Base-by-base conservation (phyloP, 179 eudicot species). In the Camellia oleifera region DNA sequence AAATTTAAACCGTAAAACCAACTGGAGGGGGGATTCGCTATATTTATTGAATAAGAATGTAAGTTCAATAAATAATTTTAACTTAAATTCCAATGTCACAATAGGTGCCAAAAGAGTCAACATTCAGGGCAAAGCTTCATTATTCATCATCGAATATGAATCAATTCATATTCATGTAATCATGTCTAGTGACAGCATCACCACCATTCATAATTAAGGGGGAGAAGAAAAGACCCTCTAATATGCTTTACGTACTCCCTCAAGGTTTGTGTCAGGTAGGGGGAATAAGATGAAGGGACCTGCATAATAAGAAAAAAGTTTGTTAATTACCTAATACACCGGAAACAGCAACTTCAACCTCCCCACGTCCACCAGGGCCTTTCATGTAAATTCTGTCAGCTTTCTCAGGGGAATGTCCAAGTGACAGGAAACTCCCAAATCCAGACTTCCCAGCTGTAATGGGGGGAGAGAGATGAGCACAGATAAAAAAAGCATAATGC, bases 301-400 rank as follows among this genome's bases (percentile, higher is more conserved):
- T 68, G 50, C 72, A 42, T 4, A 14, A 44, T 17, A 12, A 17
- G 53, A 11, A 7, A 11, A 48, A 4, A 48, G 5, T 48, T 48
- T 48, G 52, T 48, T 62, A 74, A 77, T 81, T 86, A 96, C 99
- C 99, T 86, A 86, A 87, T 84, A 96, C 92, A 46, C 99, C 97
- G 81, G 99, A 94, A 83, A 96, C 97, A 66, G 99, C 99, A 42
- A 94, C 99, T 89, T 96, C 99, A 81, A 96, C 97, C 87, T 94
- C 97, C 20, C 99, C 99, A 83, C 98, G 99, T 69, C 99, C 99
- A 61, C 97, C 98, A 64, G 99, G 99, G 67, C 99, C 99, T 84
- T 89, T 94, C 98, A 96, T 91, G 90, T 91, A 94, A 69, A 96
- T 84, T 83, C 92, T 90, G 87, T 96, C 97, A 45, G 92, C 81